phyloP scores from a whole-genome alignment of 345 rosid genomes.

The Moringa oleifera region DNA sequence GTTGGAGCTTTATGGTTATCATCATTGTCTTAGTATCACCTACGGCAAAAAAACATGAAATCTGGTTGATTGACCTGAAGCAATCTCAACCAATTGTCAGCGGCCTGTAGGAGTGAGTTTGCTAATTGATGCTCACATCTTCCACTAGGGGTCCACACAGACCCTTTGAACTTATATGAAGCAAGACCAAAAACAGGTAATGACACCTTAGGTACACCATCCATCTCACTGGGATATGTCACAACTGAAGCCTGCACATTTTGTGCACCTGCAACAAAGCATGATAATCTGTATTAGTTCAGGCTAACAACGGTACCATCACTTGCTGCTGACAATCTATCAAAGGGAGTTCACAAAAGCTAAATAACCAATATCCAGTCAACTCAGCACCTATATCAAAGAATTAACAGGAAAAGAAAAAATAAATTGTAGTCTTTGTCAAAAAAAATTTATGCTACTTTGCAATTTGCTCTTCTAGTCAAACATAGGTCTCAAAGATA shows the following conservation, averaged over 20 bases:
- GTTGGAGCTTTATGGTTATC: conserved; percentile 6
- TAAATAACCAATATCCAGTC: too few relatives aligned
- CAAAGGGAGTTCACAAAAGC: too few relatives aligned
- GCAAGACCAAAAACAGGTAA: conserved; percentile 77
- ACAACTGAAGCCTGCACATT: conserved; percentile 19
- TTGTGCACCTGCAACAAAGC: conserved; percentile 22
- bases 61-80: conserved; percentile 74
- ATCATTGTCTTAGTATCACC: conserved; percentile 14
- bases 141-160: conserved; percentile 69
- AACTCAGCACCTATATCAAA: too few relatives aligned
- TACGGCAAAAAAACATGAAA: conserved; percentile 57
- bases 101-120: conserved; percentile 49
- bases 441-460: too few relatives aligned
- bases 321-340: too few relatives aligned
- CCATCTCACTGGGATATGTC: conserved; percentile 26
- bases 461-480: too few relatives aligned
- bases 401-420: too few relatives aligned
- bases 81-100: conserved; percentile 56
- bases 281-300: background rate
- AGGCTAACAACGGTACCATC: too few relatives aligned
- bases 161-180: conserved; percentile 71
- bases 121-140: conserved; percentile 39
- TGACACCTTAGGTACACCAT: conserved; percentile 31
- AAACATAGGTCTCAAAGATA: too few relatives aligned
- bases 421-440: too few relatives aligned